phyloP scores from a whole-genome alignment of 495 filamentous ascomycete genomes.

The Penicillium samsonianum region DNA sequence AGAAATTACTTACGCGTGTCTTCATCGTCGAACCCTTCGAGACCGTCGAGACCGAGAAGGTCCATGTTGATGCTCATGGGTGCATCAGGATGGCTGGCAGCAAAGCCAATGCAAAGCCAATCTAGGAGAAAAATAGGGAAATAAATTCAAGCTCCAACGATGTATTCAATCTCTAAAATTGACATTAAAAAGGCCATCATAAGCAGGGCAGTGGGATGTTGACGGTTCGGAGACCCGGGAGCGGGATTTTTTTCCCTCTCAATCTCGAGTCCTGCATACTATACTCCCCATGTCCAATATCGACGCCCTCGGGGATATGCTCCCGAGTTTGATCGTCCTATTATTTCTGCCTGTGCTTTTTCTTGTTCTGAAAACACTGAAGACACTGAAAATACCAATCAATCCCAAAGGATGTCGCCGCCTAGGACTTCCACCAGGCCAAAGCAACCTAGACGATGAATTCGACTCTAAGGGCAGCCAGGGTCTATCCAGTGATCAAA shows the following conservation, averaged over 20 bases:
- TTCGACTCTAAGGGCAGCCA: slow-evolving; percentile 38
- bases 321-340: slow-evolving; percentile 1
- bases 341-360: slow-evolving; percentile 8
- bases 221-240: slow-evolving; percentile 6
- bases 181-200: background rate
- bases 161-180: slow-evolving; percentile 1
- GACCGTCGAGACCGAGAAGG: slow-evolving; percentile 30
- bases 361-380: background rate
- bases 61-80: slow-evolving; percentile 34
- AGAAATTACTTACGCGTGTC: slow-evolving; percentile 32
- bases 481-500: slow-evolving; percentile 19
- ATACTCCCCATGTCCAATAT: slow-evolving; percentile 4
- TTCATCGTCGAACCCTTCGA: slow-evolving; percentile 18
- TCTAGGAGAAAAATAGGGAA: background rate
- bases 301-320: background rate
- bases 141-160: background rate
- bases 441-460: slow-evolving; percentile 44
- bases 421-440: slow-evolving; percentile 30
- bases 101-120: slow-evolving; percentile 1
- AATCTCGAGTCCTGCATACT: slow-evolving; percentile 1
- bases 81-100: slow-evolving; percentile 12
- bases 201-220: background rate
- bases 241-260: slow-evolving; percentile 11
- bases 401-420: slow-evolving; percentile 38
- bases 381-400: background rate